Conservation (phyloP, 192 early-diverging fungal genomes). For the Entophlyctis helioformis region DNA sequence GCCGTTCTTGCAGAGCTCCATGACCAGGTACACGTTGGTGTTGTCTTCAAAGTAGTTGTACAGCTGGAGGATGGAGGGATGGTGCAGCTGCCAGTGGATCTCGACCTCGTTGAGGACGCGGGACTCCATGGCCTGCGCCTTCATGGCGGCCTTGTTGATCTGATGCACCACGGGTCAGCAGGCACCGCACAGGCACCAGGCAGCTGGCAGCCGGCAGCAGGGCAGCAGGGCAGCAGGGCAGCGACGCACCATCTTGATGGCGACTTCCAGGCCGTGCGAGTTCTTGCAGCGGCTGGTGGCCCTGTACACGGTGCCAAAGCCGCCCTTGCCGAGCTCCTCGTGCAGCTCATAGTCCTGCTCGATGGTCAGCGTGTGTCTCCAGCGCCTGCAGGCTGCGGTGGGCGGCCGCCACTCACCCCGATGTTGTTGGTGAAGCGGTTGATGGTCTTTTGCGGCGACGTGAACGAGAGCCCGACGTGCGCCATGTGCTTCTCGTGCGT, state of each 20-base stretch:
- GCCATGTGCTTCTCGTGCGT: too few relatives aligned
- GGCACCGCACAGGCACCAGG: too few relatives aligned
- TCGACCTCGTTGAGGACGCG: conserved; percentile 54
- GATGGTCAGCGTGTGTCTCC: not conserved
- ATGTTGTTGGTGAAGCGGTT: conserved; percentile 16
- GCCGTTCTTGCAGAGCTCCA: conserved; percentile 54
- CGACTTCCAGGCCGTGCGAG: conserved; percentile 22
- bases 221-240: not conserved
- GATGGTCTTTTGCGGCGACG: conserved; percentile 13
- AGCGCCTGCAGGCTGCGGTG: not conserved
- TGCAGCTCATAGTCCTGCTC: conserved; percentile 31
- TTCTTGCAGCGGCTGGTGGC: conserved; percentile 16
- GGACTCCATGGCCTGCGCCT: conserved; percentile 21
- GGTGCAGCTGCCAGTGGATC: conserved; percentile 49
- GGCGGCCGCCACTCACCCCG: conserved; percentile 2
- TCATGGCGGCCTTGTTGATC: conserved; percentile 37
- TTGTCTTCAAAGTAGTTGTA: conserved; percentile 58
- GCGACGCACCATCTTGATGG: conserved; percentile 33
- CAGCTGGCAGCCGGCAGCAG: not conserved
- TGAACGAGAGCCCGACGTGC: too few relatives aligned
- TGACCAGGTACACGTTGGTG: conserved; percentile 60
- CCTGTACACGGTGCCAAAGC: conserved; percentile 33
- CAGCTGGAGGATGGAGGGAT: conserved; percentile 41
- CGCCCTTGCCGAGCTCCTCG: conserved; percentile 31
- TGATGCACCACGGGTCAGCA: conserved; percentile 5